These are phyloP conservation scores for Aspergillus bombycis DNA, from an alignment of 2,329 filamentous ascomycete genomes.

Conservation along the genomic window DNA sequence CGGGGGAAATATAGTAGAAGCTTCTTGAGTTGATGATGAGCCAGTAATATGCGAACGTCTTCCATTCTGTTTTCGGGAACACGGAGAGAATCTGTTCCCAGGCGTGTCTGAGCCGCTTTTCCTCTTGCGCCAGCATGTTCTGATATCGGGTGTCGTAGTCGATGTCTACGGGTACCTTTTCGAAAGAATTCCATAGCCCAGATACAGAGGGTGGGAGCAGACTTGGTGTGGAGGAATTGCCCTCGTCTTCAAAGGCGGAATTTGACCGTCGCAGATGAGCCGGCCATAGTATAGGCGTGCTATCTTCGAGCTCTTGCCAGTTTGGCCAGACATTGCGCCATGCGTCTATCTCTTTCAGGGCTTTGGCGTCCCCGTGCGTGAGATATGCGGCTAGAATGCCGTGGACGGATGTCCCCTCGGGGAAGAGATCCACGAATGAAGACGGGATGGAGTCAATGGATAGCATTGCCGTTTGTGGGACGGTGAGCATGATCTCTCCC, in stretches of 20 bases:
- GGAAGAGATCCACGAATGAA: slow-evolving; percentile 55
- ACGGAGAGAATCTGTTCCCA: slow-evolving; percentile 49
- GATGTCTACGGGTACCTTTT: slow-evolving; percentile 22
- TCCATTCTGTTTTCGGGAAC: slow-evolving; percentile 43
- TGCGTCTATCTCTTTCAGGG: slow-evolving; percentile 48
- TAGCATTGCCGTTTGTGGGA: slow-evolving; percentile 65
- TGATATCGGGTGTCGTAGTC: slow-evolving; percentile 39
- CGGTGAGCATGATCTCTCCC: slow-evolving; percentile 63
- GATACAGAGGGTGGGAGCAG: slow-evolving; percentile 41
- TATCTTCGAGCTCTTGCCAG: slow-evolving; percentile 59
- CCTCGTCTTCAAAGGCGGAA: slow-evolving; percentile 26
- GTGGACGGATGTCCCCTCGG: slow-evolving; percentile 64
- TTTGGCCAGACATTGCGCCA: slow-evolving; percentile 73
- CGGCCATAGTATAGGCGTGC: slow-evolving; percentile 62
- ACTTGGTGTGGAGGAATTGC: slow-evolving; percentile 20
- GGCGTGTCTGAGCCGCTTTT: slow-evolving; percentile 54
- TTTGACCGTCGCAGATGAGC: slow-evolving; percentile 41
- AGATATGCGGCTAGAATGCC: slow-evolving; percentile 71
- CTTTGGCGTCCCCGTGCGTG: slow-evolving; percentile 52
- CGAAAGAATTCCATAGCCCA: slow-evolving; percentile 37
- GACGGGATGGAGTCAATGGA: slow-evolving; percentile 63
- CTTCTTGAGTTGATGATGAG: slow-evolving; percentile 60
- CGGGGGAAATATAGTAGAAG: slow-evolving; percentile 59
- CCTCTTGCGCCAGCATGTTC: slow-evolving; percentile 53
- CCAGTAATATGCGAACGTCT: slow-evolving; percentile 57